Evolutionary conservation across 1,284 basidiomycete genomes (phyloP), one percentile per base, ranked within the genome.

Genomic region (Boletus smithii): DNA sequence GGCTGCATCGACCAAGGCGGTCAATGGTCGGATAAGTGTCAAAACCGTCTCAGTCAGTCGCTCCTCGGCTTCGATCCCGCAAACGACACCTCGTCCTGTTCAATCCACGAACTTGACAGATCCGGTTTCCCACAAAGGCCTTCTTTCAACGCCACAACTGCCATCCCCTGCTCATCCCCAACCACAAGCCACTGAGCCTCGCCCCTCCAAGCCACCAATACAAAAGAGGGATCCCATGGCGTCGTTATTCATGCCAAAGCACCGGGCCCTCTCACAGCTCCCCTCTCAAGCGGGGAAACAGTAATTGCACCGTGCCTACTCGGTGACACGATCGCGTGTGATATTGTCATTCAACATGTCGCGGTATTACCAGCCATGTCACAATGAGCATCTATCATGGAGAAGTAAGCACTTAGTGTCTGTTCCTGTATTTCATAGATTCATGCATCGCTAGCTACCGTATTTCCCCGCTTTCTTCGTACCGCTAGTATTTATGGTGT

Each of bases 211-310:
- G 56, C 54, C 68, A 24, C 65, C 66, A n/a, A 53, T 69, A 53
- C 55, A 63, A 51, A 85, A 81, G 70, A 85, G 75, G 65, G 76
- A 85, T 61, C 80, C 79, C 22, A 79, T 79, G 75, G 72, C 82
- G 40, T 73, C 76, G 42, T 66, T 88, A 31, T 88, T 88, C 63
- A 80, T 88, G 66, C 86, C 85, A 37, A 88, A 87, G 65, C 81
- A 81, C 56, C 81, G 82, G 48, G 73, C 78, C 17, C 68, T 79
- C 62, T 83, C 83, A 33, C 83, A 86, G 58, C 73, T 77, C 14
- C 73, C 76, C 49, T 63, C 69, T 53, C 61, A 61, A 34, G 34
- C 53, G 4, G 57, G 61, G 30, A 53, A n/a, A 43, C 34, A 40
- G 53, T 27, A 48, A 49, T 34, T 58, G 55, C 35, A 52, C 32